Percentiles rank a stretch among this genome's conserved stretches.
Conservation (phyloP, 2,329 filamentous ascomycete species). For the Pseudogymnoascus sp. region DNA sequence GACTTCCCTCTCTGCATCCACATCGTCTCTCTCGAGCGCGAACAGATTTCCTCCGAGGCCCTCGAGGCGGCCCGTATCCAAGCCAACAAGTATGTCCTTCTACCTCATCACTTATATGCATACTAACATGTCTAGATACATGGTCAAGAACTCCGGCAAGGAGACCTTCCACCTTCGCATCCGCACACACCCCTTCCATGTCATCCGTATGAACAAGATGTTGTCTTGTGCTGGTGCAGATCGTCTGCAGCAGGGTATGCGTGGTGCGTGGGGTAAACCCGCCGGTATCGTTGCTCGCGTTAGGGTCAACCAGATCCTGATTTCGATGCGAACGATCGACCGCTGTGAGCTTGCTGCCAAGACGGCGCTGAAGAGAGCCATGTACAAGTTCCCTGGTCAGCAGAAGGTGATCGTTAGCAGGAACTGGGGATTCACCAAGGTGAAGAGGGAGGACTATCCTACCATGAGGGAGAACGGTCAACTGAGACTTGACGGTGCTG, state of each 20-base stretch:
- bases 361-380: constrained; percentile 86
- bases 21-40: constrained; percentile 99
- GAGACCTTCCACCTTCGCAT: constrained; percentile 68
- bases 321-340: constrained; percentile 96
- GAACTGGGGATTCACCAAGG: constrained; percentile 99
- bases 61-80: constrained; percentile 99
- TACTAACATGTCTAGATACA: constrained; percentile 35
- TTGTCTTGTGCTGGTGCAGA: constrained; percentile 99
- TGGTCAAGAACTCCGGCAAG: constrained; percentile 65
- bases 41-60: constrained; percentile 98
- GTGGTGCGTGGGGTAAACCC: constrained; percentile 99
- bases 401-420: constrained; percentile 99
- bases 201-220: constrained; percentile 99
- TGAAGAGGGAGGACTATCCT: constrained; percentile 95
- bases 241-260: constrained; percentile 99
- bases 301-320: constrained; percentile 99
- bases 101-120: constrained; percentile 38
- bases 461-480: constrained; percentile 88
- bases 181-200: constrained; percentile 97
- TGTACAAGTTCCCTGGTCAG: constrained; percentile 99
- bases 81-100: constrained; percentile 77
- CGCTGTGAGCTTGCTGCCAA: constrained; percentile 49
- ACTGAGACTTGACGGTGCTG: constrained; percentile 96
- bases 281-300: constrained; percentile 98
- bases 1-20: constrained; percentile 99